These are phyloP conservation scores for Scenedesmus sp. DNA, from an alignment of 163 green algal genomes.

Conservation along the genomic window DNA sequence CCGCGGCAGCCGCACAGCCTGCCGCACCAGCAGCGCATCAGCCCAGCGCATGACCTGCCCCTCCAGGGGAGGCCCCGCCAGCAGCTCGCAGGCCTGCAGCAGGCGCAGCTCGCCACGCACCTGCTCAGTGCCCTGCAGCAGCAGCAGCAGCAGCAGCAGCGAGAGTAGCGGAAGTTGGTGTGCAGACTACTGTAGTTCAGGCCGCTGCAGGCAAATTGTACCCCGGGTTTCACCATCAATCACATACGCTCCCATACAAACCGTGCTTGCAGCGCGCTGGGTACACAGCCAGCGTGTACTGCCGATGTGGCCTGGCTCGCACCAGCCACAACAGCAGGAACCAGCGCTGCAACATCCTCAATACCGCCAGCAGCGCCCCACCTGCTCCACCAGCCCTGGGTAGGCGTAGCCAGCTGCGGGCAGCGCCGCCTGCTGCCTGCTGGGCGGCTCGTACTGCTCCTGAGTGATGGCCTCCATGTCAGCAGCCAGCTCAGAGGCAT, in stretches of 20 bases:
- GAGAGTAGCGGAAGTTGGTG: neutral
- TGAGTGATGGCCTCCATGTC: constrained; percentile 11
- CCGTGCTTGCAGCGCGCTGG: too few relatives aligned
- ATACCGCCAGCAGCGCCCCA: neutral
- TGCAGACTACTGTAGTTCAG: neutral
- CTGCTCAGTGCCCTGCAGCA: neutral
- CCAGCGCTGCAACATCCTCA: neutral
- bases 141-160: constrained; percentile 9
- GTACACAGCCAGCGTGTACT: too few relatives aligned
- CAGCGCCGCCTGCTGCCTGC: neutral
- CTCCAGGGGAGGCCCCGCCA: neutral
- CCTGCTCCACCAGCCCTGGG: neutral
- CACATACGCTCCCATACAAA: too few relatives aligned
- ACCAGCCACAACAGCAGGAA: neutral
- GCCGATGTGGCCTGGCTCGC: neutral
- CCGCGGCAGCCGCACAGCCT: neutral
- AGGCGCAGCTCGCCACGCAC: neutral
- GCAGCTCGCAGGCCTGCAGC: neutral
- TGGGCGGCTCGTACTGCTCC: neutral
- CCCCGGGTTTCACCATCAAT: too few relatives aligned
- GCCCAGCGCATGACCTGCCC: constrained; percentile 1
- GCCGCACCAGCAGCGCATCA: neutral
- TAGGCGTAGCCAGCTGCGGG: neutral
- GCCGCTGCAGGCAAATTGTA: neutral
- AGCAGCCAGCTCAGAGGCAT: neutral